phyloP scores from a whole-genome alignment of 192 early-diverging fungal genomes.

The Chytriomyces hyalinus region DNA sequence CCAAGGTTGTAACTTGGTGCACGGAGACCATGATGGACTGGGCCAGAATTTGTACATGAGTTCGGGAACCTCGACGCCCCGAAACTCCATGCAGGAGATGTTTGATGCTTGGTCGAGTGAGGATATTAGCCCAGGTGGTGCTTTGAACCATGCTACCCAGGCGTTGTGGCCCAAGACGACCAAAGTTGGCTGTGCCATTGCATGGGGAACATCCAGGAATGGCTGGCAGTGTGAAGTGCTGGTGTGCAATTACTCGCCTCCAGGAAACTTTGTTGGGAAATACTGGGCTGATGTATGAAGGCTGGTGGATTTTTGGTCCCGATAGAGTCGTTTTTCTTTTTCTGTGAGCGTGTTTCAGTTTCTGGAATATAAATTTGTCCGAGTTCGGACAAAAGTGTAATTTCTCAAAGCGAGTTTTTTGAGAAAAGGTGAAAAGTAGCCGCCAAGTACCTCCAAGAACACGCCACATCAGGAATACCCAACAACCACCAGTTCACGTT shows the following conservation, averaged over 20 bases:
- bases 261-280: conserved; percentile 5
- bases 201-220: conserved; percentile 2
- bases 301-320: too few relatives aligned
- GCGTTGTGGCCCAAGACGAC: conserved; percentile 9
- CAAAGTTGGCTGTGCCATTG: conserved; percentile 9
- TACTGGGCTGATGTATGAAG: background rate
- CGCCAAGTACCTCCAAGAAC: too few relatives aligned
- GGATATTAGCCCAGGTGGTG: background rate
- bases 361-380: too few relatives aligned
- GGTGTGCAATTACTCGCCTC: conserved; percentile 15
- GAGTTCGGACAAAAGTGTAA: too few relatives aligned
- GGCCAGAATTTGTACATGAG: conserved; percentile 22
- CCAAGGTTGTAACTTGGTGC: background rate
- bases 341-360: too few relatives aligned
- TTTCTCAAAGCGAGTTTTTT: too few relatives aligned
- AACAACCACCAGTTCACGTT: too few relatives aligned
- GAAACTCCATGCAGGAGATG: conserved; percentile 8
- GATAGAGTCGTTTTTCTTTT: too few relatives aligned
- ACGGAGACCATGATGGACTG: conserved; percentile 14
- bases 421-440: too few relatives aligned
- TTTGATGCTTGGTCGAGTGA: conserved; percentile 9
- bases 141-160: conserved; percentile 21
- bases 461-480: too few relatives aligned
- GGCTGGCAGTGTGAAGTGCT: conserved; percentile 13
- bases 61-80: background rate